Evolutionary conservation across 805 yeast species (phyloP).

Genomic region (Pichia gijzeniarum): DNA sequence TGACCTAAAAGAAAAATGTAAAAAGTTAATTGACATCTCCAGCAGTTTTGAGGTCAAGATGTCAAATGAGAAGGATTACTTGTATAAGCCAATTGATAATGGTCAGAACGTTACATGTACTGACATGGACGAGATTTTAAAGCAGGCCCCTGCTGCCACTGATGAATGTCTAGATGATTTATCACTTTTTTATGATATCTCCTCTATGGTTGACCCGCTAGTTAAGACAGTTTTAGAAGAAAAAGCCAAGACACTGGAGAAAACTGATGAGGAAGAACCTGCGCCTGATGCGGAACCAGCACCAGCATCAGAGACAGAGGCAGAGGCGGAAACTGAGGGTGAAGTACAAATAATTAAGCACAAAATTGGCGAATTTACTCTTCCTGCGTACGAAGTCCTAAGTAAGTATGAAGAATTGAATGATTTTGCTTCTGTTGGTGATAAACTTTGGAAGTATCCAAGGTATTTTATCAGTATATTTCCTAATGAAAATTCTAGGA

Average conservation of each 20-base stretch:
- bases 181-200: constrained; percentile 34
- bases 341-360: constrained; percentile 18
- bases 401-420: constrained; percentile 27
- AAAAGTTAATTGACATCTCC: constrained; percentile 43
- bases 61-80: constrained; percentile 15
- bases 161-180: constrained; percentile 37
- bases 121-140: constrained; percentile 5
- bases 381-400: constrained; percentile 34
- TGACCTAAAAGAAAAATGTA: constrained; percentile 30
- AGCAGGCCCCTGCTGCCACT: constrained; percentile 39
- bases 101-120: background rate
- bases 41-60: constrained; percentile 14
- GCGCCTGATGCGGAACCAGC: constrained; percentile 4
- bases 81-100: constrained; percentile 35
- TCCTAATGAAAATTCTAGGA: constrained; percentile 33
- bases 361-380: constrained; percentile 19
- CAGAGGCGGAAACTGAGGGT: too few relatives aligned
- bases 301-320: background rate
- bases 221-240: constrained; percentile 12
- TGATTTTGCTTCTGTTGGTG: constrained; percentile 41
- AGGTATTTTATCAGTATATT: constrained; percentile 58
- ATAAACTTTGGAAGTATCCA: constrained; percentile 62
- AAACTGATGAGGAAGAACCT: too few relatives aligned
- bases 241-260: constrained; percentile 3
- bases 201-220: constrained; percentile 15